A percentile compares a stretch with the other conserved stretches of the same genome.
These are phyloP conservation scores for Rhipidocladum racemiflorum DNA, from an alignment of 176 grass and related monocot species.

Conservation along the genomic window DNA sequence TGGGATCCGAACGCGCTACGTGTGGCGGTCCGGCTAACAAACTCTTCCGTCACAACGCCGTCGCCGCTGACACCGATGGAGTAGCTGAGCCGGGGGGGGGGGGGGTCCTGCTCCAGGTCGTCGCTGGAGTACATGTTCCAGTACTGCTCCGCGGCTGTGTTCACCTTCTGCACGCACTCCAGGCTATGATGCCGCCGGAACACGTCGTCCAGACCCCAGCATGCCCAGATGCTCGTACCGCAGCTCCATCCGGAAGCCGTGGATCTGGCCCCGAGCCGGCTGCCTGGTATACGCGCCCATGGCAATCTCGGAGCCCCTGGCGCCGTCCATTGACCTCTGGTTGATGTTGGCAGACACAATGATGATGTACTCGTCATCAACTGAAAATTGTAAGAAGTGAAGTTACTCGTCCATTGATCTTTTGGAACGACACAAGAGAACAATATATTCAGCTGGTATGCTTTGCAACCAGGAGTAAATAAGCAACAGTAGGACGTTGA, in stretches of 20 bases:
- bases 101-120: conserved; percentile 41
- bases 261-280: conserved; percentile 43
- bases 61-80: conserved; percentile 35
- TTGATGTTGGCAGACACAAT: conserved; percentile 94
- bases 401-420: background rate
- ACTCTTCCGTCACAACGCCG: conserved; percentile 20
- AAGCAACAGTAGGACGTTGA: background rate
- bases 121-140: conserved; percentile 55
- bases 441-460: background rate
- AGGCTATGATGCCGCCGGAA: conserved; percentile 39
- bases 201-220: conserved; percentile 35
- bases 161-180: conserved; percentile 66
- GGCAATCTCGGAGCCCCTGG: conserved; percentile 69
- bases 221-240: conserved; percentile 69
- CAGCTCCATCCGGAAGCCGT: conserved; percentile 68
- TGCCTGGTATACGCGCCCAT: conserved; percentile 56
- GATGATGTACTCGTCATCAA: conserved; percentile 96
- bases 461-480: background rate
- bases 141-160: conserved; percentile 48
- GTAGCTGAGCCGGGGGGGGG: conserved; percentile 55
- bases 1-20: too few relatives aligned
- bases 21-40: too few relatives aligned
- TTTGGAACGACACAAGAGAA: background rate
- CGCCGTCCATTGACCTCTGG: conserved; percentile 88
- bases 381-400: conserved; percentile 39